Conservation (phyloP, 192 early-diverging fungal genomes). For the Backusella luteola region DNA sequence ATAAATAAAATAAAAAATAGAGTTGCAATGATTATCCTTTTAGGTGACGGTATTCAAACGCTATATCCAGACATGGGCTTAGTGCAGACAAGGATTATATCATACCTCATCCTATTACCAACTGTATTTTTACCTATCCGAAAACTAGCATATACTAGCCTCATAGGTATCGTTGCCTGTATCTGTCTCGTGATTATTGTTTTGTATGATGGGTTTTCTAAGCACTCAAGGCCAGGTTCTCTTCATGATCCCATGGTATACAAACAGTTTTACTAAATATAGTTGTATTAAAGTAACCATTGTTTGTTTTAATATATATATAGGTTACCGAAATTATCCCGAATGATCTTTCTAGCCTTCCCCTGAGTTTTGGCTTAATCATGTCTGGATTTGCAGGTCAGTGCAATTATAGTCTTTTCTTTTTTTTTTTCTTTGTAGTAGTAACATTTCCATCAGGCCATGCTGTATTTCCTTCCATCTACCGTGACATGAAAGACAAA, state of each 20-base stretch:
- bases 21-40: slow-evolving; percentile 36
- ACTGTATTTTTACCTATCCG: slow-evolving; percentile 47
- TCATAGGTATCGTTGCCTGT: slow-evolving; percentile 60
- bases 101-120: slow-evolving; percentile 46
- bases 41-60: slow-evolving; percentile 35
- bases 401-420: slow-evolving; percentile 60
- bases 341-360: slow-evolving; percentile 27
- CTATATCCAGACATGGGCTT: slow-evolving; percentile 25
- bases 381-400: slow-evolving; percentile 61
- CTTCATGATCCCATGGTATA: slow-evolving; percentile 46
- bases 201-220: slow-evolving; percentile 57
- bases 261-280: neutral
- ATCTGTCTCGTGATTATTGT: slow-evolving; percentile 53
- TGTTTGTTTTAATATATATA: neutral
- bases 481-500: slow-evolving; percentile 60
- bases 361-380: slow-evolving; percentile 53
- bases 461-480: slow-evolving; percentile 65
- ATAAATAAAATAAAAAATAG: slow-evolving; percentile 8
- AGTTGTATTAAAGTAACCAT: slow-evolving; percentile 4
- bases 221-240: slow-evolving; percentile 48
- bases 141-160: slow-evolving; percentile 48
- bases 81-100: slow-evolving; percentile 43
- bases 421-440: slow-evolving; percentile 6
- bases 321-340: slow-evolving; percentile 53
- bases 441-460: slow-evolving; percentile 38